Base-by-base conservation (phyloP, 768 basidiomycete species). In the Lactarius quietus region DNA sequence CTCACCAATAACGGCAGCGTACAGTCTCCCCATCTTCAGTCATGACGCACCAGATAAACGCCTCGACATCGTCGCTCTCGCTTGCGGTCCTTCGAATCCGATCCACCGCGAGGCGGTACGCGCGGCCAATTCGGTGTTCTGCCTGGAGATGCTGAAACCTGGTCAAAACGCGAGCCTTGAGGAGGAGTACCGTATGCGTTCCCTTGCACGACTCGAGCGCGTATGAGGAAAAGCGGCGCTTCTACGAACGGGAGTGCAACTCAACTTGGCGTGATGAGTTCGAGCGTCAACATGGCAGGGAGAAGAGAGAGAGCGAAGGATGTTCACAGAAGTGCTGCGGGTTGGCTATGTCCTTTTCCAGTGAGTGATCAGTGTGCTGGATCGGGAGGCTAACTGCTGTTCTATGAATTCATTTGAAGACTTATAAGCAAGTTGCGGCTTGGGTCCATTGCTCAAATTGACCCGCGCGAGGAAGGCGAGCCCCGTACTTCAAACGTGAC, bases 331-430 rank as follows among this genome's bases (percentile, higher is more conserved):
- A 60, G 86, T 90, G 0, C 73, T 95, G 62, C 78, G 86, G 70
- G 94, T 95, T 77, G 94, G 94, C 1, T 89, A 87, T 74, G 84
- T 95, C 26, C 81, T 96, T 29, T 95, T 93, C 86, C 88, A 92
- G 94, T 95, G 72, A 78, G 93, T 86, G 41, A 68, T 59, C 45
- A 45, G 12, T 33, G 35, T 36, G 35, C 3, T 36, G 35, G 9
- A 36, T 1, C 35, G 35, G 35, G 12, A 36, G 5, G 35, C 35
- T 36, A 36, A 36, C 35, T 36, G 8, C 35, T 36, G 35, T 36
- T 36, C 35, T 36, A 36, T 70, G 61, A 71, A 59, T 68, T 17
- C 71, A 70, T 59, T 38, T 35, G 39, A 39, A 94, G 93, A 68
- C 81, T 93, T 66, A 81, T 92, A 80, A 92, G 92, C 76, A 90